Evolutionary conservation across 805 yeast genomes (phyloP).

Genomic region (Teunomyces gatunensis): DNA sequence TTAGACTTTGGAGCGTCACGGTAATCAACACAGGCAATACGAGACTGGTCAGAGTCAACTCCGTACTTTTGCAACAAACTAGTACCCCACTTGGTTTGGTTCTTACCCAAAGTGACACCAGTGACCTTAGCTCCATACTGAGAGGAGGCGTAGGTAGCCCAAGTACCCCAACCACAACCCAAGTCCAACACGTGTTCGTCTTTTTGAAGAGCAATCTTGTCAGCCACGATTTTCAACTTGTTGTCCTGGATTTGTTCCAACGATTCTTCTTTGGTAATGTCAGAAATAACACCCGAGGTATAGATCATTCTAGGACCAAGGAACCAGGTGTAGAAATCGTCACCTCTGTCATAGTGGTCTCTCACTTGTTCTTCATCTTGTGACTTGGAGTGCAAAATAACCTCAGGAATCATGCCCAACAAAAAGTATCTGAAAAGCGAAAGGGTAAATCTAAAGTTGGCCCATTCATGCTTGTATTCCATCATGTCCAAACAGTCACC

Average conservation of each 20-base stretch:
- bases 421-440: constrained; percentile 76
- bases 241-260: constrained; percentile 84
- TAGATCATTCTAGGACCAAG: constrained; percentile 93
- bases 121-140: constrained; percentile 84
- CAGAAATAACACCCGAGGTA: constrained; percentile 81
- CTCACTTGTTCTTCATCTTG: constrained; percentile 97
- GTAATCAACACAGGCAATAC: constrained; percentile 80
- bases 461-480: constrained; percentile 93
- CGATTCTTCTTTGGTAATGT: constrained; percentile 57
- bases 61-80: constrained; percentile 66
- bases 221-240: constrained; percentile 83
- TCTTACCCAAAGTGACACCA: constrained; percentile 85
- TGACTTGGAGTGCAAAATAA: constrained; percentile 84
- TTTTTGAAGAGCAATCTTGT: constrained; percentile 68
- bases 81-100: constrained; percentile 90
- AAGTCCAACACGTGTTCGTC: constrained; percentile 79
- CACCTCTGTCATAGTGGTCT: constrained; percentile 95
- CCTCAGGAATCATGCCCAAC: constrained; percentile 89
- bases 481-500: constrained; percentile 82
- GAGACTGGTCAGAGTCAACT: constrained; percentile 63
- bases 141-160: constrained; percentile 79
- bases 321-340: constrained; percentile 92
- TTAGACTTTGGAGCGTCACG: constrained; percentile 80
- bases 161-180: constrained; percentile 97
- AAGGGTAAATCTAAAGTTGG: constrained; percentile 72